Evolutionary conservation across 495 filamentous ascomycete genomes (phyloP).

Genomic region (Filosporella fistucella): DNA sequence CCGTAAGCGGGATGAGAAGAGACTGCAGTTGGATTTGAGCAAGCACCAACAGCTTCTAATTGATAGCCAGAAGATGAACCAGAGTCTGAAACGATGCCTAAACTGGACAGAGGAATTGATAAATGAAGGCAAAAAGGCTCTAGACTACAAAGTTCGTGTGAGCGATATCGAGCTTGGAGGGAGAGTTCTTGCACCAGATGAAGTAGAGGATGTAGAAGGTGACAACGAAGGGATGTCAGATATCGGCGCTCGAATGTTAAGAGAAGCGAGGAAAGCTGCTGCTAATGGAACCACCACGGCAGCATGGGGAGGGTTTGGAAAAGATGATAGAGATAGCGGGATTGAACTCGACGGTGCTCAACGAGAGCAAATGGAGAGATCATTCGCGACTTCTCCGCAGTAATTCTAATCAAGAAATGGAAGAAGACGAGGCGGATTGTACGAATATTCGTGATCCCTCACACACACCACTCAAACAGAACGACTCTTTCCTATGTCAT

Average conservation of each 20-base stretch:
- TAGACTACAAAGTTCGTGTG: slow-evolving; percentile 71
- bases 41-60: slow-evolving; percentile 84
- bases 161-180: slow-evolving; percentile 81
- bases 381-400: too few species aligned
- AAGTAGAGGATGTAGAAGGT: slow-evolving; percentile 32
- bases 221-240: slow-evolving; percentile 22
- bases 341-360: slow-evolving; percentile 37
- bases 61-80: slow-evolving; percentile 91
- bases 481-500: too few species aligned
- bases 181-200: slow-evolving; percentile 63
- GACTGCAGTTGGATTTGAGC: slow-evolving; percentile 74
- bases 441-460: too few species aligned
- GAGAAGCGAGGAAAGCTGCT: slow-evolving; percentile 19
- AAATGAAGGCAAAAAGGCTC: slow-evolving; percentile 76
- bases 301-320: slow-evolving; percentile 22
- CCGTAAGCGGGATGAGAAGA: slow-evolving; percentile 65
- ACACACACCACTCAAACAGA: too few species aligned
- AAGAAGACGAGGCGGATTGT: too few species aligned
- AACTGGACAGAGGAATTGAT: slow-evolving; percentile 87
- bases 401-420: too few species aligned
- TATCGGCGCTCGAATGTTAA: slow-evolving; percentile 15
- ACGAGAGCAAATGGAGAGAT: too few species aligned
- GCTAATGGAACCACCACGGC: slow-evolving; percentile 16
- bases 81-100: slow-evolving; percentile 83
- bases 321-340: slow-evolving; percentile 48